Evolutionary conservation across 768 basidiomycete species (phyloP), one percentile per base, ranked within the genome.

Genomic region (Boletus speciosus): DNA sequence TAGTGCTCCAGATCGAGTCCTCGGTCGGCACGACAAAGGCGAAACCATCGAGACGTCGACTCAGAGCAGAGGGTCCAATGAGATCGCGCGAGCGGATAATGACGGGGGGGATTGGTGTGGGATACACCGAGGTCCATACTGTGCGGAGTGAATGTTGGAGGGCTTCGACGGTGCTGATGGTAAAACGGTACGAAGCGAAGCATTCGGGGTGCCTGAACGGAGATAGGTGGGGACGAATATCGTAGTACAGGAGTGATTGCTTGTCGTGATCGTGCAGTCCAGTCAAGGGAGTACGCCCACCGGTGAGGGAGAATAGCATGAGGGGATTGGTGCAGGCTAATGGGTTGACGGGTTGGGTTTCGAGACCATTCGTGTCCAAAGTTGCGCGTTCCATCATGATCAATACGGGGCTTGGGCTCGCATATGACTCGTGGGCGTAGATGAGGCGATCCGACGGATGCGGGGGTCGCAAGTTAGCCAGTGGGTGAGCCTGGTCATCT

Each of bases 21-120:
- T 36, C 31, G 21, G 36, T 21, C 3, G 59, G 64, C 12, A 56
- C 11, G 35, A 62, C 21, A 15, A 32, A 56, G 4, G 56, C 55
- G 1, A 10, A 50, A 10, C 59, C 57, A 40, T 58, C 19, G 27
- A 6, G 3, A 23, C 56, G 48, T 39, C 27, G 49, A 10, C 0
- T 4, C 12, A 68, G 34, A 15, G 11, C 0, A 16, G n/a, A 21
- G 1, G 47, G 46, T n/a, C 47, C 57, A 3, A 66, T 1, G 43
- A 65, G 12, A 35, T 68, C 69, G 14, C 11, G 12, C 4, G 19
- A 9, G 8, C 58, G 59, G 38, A 69, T 25, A 6, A 70, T 52
- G 25, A 68, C 44, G 6, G 55, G 49, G 0, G 64, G 69, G 5
- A 68, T 59, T 3, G 67, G 68, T 1, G 35, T 0, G 6, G 64